A percentile compares a stretch with the other conserved stretches of the same genome.
phyloP scores from a whole-genome alignment of 805 yeast genomes.

The Pichia californica region DNA sequence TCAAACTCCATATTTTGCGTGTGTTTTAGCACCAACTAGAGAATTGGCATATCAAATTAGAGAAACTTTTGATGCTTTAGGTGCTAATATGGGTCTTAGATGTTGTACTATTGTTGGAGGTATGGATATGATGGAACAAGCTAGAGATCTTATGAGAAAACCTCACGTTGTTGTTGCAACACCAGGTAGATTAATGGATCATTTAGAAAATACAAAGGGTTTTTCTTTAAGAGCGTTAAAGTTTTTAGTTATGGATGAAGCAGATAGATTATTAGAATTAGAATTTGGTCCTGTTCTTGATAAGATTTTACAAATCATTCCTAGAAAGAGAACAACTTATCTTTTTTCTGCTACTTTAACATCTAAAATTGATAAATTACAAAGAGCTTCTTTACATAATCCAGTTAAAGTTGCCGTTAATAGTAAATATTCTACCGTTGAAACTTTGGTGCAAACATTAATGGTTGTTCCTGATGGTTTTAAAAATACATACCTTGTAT shows the following conservation, averaged over 20 bases:
- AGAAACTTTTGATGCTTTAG: constrained; percentile 92
- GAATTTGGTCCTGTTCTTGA: constrained; percentile 95
- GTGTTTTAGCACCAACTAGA: constrained; percentile 82
- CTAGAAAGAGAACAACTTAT: constrained; percentile 76
- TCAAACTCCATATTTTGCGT: constrained; percentile 81
- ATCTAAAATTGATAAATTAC: constrained; percentile 87
- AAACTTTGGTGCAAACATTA: constrained; percentile 81
- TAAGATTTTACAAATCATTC: constrained; percentile 76
- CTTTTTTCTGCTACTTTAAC: constrained; percentile 97
- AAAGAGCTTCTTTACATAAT: constrained; percentile 80
- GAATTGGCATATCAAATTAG: constrained; percentile 84
- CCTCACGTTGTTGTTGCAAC: constrained; percentile 96
- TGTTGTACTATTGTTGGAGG: constrained; percentile 92
- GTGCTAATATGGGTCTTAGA: constrained; percentile 87
- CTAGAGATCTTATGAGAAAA: constrained; percentile 84
- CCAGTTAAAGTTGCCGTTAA: constrained; percentile 92
- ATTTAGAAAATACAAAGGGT: constrained; percentile 86
- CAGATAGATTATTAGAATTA: constrained; percentile 90
- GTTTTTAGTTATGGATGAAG: constrained; percentile 92
- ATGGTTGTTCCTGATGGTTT: constrained; percentile 90
- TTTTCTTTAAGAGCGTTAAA: constrained; percentile 73
- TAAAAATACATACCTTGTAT: constrained; percentile 81
- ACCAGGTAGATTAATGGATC: constrained; percentile 86
- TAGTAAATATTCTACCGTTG: constrained; percentile 85
- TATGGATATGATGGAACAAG: constrained; percentile 97